phyloP scores from a whole-genome alignment of 2,329 filamentous ascomycete genomes.

The Aspergillus unguis region DNA sequence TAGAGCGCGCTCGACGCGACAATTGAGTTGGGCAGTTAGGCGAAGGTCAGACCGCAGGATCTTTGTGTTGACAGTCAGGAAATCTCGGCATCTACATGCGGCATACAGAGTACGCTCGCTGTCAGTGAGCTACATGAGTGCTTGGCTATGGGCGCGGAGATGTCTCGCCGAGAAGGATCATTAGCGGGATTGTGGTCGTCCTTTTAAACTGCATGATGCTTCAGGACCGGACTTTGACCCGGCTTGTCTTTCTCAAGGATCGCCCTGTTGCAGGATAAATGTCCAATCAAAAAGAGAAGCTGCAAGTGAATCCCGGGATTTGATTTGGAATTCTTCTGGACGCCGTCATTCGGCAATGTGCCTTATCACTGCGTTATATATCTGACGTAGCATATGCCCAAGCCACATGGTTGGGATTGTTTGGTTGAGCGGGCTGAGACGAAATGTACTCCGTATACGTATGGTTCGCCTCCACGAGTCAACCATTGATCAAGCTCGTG shows the following conservation, averaged over 20 bases:
- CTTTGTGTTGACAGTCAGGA: too few relatives aligned
- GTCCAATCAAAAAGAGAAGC: background rate
- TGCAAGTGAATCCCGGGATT: background rate
- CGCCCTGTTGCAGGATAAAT: background rate
- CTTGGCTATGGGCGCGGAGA: too few relatives aligned
- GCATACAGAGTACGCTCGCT: too few relatives aligned
- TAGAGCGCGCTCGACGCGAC: conserved; percentile 20
- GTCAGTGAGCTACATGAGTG: too few relatives aligned
- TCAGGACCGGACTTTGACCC: background rate
- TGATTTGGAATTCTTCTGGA: conserved; percentile 3
- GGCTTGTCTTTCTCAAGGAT: background rate
- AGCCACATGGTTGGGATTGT: background rate
- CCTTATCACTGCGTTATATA: background rate
- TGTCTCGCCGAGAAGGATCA: background rate
- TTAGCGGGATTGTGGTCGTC: background rate
- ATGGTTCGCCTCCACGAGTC: too few relatives aligned
- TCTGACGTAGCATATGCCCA: background rate
- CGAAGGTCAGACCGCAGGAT: background rate
- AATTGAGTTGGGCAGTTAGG: background rate
- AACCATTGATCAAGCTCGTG: too few relatives aligned
- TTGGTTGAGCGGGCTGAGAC: too few relatives aligned
- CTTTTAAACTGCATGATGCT: background rate
- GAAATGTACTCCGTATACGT: too few relatives aligned
- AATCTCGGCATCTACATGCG: too few relatives aligned
- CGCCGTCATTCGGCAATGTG: background rate